phyloP scores from a whole-genome alignment of 805 yeast species.

The Kluyveromyces siamensis region DNA sequence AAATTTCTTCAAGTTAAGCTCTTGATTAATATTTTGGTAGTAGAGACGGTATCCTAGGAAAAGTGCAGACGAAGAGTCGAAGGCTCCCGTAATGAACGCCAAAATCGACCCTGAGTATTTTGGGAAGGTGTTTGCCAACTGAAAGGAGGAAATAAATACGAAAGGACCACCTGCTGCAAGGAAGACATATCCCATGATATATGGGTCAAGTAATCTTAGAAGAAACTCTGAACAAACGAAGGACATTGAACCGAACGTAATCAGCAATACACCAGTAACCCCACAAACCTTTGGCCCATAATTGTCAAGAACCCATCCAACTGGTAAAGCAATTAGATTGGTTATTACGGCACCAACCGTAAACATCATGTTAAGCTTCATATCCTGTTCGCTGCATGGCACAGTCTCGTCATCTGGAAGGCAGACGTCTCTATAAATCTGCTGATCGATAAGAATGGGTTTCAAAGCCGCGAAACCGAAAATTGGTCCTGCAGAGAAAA shows the following conservation, averaged over 20 bases:
- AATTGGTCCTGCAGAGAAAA: conserved; percentile 85
- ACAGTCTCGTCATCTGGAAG: conserved; percentile 15
- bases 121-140: conserved; percentile 81
- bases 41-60: conserved; percentile 64
- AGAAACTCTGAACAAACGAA: conserved; percentile 24
- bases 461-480: conserved; percentile 95
- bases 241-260: conserved; percentile 46
- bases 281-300: conserved; percentile 80
- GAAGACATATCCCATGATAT: conserved; percentile 61
- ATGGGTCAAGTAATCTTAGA: conserved; percentile 44
- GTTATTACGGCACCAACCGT: conserved; percentile 82
- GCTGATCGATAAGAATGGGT: conserved; percentile 68
- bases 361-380: conserved; percentile 73
- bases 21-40: conserved; percentile 35
- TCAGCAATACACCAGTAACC: conserved; percentile 54
- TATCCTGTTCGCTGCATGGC: conserved; percentile 69
- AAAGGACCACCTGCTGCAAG: conserved; percentile 92
- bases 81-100: conserved; percentile 86
- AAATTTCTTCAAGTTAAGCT: conserved; percentile 41
- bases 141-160: conserved; percentile 84
- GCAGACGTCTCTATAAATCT: conserved; percentile 64
- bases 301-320: conserved; percentile 68
- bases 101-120: conserved; percentile 69
- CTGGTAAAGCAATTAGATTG: conserved; percentile 72
- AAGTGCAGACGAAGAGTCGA: conserved; percentile 86